These are phyloP conservation scores for Pseudocercospora pini-densiflorae DNA, from an alignment of 2,329 filamentous ascomycete species.

Conservation along the genomic window DNA sequence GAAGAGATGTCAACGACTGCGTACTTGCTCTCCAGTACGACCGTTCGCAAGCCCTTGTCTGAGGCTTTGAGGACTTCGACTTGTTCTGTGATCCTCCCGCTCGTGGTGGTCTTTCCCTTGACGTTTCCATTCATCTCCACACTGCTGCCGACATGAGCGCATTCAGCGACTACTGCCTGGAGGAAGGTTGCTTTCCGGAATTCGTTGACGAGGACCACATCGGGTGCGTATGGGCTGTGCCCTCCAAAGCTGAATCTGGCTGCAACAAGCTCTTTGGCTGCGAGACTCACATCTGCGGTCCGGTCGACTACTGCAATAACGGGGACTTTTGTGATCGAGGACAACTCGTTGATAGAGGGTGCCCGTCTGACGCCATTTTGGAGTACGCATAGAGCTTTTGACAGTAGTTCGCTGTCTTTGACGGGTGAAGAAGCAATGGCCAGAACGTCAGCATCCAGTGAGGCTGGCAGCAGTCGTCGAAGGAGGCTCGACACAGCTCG, in stretches of 20 bases:
- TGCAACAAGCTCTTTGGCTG: conserved; percentile 58
- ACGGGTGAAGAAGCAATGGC: conserved; percentile 45
- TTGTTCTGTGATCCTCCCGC: conserved; percentile 3
- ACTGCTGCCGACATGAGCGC: conserved; percentile 35
- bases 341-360: conserved; percentile 38
- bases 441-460: conserved; percentile 57
- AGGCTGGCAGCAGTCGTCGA: conserved; percentile 44
- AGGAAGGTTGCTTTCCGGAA: conserved; percentile 62
- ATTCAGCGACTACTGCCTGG: conserved; percentile 51
- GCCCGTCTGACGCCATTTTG: conserved; percentile 36
- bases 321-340: conserved; percentile 41
- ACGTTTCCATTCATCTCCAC: conserved; percentile 8
- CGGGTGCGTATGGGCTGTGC: conserved; percentile 64
- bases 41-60: conserved; percentile 22
- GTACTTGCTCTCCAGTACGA: conserved; percentile 30
- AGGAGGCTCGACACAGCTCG: conserved; percentile 43
- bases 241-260: conserved; percentile 62
- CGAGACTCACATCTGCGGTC: conserved; percentile 58
- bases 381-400: conserved; percentile 39
- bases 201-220: conserved; percentile 68
- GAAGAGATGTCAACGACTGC: conserved; percentile 34
- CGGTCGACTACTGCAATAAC: conserved; percentile 65
- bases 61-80: conserved; percentile 17
- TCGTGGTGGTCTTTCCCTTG: conserved; percentile 12
- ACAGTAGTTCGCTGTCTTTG: conserved; percentile 33